Conservation (phyloP, 1,284 basidiomycete species). For the Flammula alnicola region DNA sequence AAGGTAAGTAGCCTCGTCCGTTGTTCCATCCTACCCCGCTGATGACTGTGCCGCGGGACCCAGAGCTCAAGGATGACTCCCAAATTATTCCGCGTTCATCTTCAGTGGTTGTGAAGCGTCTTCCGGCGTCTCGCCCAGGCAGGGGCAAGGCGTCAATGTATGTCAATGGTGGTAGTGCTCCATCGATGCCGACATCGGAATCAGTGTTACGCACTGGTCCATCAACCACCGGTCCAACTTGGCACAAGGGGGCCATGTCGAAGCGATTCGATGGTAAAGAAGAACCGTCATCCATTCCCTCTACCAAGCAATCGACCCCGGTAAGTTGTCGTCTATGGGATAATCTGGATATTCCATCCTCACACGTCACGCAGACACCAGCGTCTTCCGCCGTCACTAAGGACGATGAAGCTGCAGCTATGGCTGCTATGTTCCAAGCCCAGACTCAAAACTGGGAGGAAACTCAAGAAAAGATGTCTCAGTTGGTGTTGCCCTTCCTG, state of each 20-base stretch:
- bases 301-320: constrained; percentile 31
- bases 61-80: constrained; percentile 94
- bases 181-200: constrained; percentile 50
- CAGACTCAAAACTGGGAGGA: constrained; percentile 94
- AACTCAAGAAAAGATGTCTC: constrained; percentile 96
- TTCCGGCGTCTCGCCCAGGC: constrained; percentile 86
- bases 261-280: constrained; percentile 91
- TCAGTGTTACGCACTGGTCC: constrained; percentile 42
- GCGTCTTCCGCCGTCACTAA: constrained; percentile 52
- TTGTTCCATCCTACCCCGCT: neutral
- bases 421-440: constrained; percentile 95
- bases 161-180: constrained; percentile 55
- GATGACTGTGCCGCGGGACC: neutral
- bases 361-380: constrained; percentile 35
- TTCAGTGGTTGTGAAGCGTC: constrained; percentile 90
- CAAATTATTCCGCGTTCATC: constrained; percentile 93
- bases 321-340: constrained; percentile 25
- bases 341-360: constrained; percentile 12
- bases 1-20: constrained; percentile 61
- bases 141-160: constrained; percentile 93
- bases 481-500: constrained; percentile 75
- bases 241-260: constrained; percentile 79
- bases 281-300: constrained; percentile 40
- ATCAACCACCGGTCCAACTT: constrained; percentile 38
- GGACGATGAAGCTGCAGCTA: constrained; percentile 83